A percentile compares a stretch with the other conserved stretches of the same genome.
Evolutionary conservation across 331 rosid species (phyloP).

Genomic region (Stylosanthes scabra): DNA sequence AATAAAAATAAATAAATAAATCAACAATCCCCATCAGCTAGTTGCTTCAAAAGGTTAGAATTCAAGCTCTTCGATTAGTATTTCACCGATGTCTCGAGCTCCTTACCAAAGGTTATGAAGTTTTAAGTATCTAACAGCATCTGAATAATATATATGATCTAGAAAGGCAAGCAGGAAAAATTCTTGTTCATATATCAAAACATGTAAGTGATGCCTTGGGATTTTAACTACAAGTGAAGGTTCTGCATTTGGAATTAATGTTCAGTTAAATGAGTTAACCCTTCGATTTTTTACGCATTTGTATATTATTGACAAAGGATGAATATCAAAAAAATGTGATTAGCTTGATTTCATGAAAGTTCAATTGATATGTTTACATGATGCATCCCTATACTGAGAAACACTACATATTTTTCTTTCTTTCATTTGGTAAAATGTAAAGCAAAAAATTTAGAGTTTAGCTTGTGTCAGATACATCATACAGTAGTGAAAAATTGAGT

Average conservation of each 20-base stretch:
- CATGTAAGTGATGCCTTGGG: neutral
- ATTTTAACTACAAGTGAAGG: neutral
- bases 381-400: neutral
- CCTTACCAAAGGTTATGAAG: conserved; percentile 16
- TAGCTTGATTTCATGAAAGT: conserved; percentile 19
- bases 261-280: conserved; percentile 6
- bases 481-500: neutral
- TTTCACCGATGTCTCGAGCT: too few relatives aligned
- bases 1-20: conserved; percentile 34
- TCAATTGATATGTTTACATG: neutral
- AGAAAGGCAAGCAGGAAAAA: neutral
- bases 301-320: conserved; percentile 3
- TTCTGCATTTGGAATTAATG: conserved; percentile 8
- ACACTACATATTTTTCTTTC: neutral
- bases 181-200: conserved; percentile 18
- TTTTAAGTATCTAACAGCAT: conserved; percentile 1
- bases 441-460: neutral
- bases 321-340: neutral
- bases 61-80: too few relatives aligned
- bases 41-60: conserved; percentile 19
- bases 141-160: neutral
- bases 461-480: neutral
- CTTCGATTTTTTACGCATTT: neutral
- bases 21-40: conserved; percentile 3
- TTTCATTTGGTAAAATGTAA: neutral